Evolutionary conservation across 306 rosid genomes (phyloP).

Genomic region (Adenanthera pavonina): DNA sequence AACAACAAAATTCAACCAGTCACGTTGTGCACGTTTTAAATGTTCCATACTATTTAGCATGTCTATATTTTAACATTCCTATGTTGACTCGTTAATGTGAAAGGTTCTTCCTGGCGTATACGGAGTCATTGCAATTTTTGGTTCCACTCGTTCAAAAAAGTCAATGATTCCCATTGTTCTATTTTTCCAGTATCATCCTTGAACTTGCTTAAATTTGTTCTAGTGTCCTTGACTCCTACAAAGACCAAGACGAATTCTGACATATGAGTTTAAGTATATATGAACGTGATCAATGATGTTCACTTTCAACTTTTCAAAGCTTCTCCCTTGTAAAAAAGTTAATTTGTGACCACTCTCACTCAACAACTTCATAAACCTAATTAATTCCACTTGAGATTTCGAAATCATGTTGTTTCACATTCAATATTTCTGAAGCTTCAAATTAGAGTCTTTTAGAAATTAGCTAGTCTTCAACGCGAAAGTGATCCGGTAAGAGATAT

Average conservation of each 20-base stretch:
- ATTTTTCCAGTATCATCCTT: neutral
- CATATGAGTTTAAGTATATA: neutral
- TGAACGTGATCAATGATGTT: neutral
- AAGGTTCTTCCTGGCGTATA: neutral
- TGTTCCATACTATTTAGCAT: neutral
- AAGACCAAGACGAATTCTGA: neutral
- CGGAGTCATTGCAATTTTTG: neutral
- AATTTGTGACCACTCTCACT: neutral
- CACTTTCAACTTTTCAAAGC: neutral
- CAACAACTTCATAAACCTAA: neutral
- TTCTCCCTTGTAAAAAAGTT: neutral
- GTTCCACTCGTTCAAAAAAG: neutral
- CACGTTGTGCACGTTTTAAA: slow-evolving; percentile 17
- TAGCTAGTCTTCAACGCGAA: no score
- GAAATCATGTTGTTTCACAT: no score
- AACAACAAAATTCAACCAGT: neutral
- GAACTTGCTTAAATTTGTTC: neutral
- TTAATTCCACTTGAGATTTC: neutral
- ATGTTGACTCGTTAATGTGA: neutral
- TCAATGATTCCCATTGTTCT: neutral
- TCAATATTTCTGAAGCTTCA: no score
- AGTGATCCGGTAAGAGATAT: neutral
- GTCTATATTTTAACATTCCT: neutral
- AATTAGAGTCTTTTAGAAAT: no score
- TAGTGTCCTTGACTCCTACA: neutral